Evolutionary conservation across 495 filamentous ascomycete species (phyloP).

Genomic region (Penicillium alfredii): DNA sequence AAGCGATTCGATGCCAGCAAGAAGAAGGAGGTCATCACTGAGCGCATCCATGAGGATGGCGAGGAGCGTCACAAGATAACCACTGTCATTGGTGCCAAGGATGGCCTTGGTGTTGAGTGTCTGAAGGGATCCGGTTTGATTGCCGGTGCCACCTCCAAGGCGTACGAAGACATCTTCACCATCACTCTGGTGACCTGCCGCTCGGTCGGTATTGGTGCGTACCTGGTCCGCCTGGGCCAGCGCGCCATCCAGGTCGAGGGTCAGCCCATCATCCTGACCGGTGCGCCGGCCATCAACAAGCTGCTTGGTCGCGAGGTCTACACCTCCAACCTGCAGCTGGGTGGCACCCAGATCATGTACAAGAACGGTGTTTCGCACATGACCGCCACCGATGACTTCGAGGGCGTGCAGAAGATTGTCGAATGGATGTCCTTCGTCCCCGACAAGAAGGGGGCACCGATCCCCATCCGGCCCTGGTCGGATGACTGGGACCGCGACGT

Average conservation of each 20-base stretch:
- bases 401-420: conserved; percentile 95
- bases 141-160: conserved; percentile 92
- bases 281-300: conserved; percentile 97
- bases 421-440: conserved; percentile 97
- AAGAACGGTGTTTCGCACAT: conserved; percentile 98
- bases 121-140: conserved; percentile 95
- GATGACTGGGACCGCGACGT: conserved; percentile 93
- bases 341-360: conserved; percentile 99
- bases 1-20: conserved; percentile 81
- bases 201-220: conserved; percentile 96
- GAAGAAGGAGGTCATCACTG: conserved; percentile 78
- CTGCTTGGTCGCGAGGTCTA: conserved; percentile 96
- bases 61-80: conserved; percentile 92
- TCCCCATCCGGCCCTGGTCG: conserved; percentile 76
- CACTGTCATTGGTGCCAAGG: conserved; percentile 88
- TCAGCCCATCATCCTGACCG: conserved; percentile 97
- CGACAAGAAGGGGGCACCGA: conserved; percentile 82
- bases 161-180: conserved; percentile 98
- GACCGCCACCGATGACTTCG: conserved; percentile 96
- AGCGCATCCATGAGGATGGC: conserved; percentile 75
- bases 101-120: conserved; percentile 96
- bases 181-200: conserved; percentile 96
- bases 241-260: conserved; percentile 98
- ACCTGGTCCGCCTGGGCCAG: conserved; percentile 94
- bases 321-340: conserved; percentile 96